Evolutionary conservation across 1,139 yeast species (phyloP).

Genomic region (Sugiyamaella sp.): DNA sequence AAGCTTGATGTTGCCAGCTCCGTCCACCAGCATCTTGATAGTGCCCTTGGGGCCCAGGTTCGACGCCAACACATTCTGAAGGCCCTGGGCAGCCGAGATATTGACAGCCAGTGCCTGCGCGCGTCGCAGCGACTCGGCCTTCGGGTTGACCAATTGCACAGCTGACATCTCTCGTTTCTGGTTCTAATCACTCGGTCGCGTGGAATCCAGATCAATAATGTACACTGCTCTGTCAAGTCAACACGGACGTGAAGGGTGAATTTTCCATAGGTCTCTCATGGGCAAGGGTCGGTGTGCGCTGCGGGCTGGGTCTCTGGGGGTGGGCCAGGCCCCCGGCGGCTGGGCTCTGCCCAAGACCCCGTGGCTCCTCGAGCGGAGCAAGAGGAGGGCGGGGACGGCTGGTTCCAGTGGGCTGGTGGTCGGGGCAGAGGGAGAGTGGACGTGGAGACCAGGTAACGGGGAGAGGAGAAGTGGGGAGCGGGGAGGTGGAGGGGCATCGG

Average conservation of each 20-base stretch:
- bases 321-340: neutral
- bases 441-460: neutral
- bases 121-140: conserved; percentile 93
- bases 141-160: conserved; percentile 90
- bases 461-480: no score
- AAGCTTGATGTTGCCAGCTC: conserved; percentile 91
- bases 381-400: no score
- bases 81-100: conserved; percentile 94
- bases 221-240: neutral
- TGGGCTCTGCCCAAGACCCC: neutral
- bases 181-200: neutral
- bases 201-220: neutral
- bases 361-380: no score
- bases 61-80: conserved; percentile 87
- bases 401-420: no score
- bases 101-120: conserved; percentile 95
- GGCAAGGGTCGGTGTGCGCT: conserved; percentile 8
- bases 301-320: neutral
- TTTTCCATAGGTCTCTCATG: conserved; percentile 16
- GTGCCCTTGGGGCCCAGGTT: conserved; percentile 98
- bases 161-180: conserved; percentile 23
- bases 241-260: neutral
- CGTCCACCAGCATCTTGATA: conserved; percentile 92
- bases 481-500: no score
- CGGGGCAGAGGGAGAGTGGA: no score